A percentile compares a stretch with the other conserved stretches of the same genome.
These are phyloP conservation scores for Alternaria postmessia DNA, from an alignment of 2,329 filamentous ascomycete species.

Conservation along the genomic window DNA sequence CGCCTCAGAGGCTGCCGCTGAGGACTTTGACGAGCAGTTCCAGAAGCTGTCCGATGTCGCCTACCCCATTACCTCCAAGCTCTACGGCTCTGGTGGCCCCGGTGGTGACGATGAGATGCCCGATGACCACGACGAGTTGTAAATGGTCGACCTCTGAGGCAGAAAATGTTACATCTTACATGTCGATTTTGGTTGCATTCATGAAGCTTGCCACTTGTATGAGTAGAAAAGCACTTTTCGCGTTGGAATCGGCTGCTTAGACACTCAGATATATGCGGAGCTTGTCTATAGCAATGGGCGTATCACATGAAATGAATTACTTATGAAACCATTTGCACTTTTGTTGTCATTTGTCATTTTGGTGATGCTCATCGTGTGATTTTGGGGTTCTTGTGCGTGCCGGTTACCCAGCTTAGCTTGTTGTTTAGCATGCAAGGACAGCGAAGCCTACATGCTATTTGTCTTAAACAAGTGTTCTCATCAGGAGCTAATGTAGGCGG, in stretches of 20 bases:
- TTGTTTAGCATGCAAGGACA: not conserved
- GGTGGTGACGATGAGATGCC: conserved; percentile 72
- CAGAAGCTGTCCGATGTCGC: conserved; percentile 97
- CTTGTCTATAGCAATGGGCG: conserved; percentile 24
- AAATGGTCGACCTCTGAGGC: conserved; percentile 24
- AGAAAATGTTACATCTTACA: conserved; percentile 29
- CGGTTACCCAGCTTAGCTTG: conserved; percentile 1
- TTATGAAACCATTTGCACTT: conserved; percentile 16
- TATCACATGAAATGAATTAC: conserved; percentile 24
- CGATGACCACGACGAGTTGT: conserved; percentile 60
- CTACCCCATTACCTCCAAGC: conserved; percentile 98
- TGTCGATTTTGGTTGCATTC: conserved; percentile 27
- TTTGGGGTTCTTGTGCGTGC: not conserved
- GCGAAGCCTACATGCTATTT: not conserved
- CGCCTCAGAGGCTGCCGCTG: conserved; percentile 79
- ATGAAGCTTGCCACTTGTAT: conserved; percentile 35
- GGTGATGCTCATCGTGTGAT: conserved; percentile 6
- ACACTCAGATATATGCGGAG: conserved; percentile 26
- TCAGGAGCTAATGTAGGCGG: too few relatives aligned
- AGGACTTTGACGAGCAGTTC: conserved; percentile 99
- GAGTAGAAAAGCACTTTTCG: conserved; percentile 34
- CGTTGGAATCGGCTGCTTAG: conserved; percentile 25
- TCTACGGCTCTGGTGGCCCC: conserved; percentile 76
- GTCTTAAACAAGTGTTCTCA: too few relatives aligned
- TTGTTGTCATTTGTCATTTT: not conserved